Evolutionary conservation across 208 protist species (phyloP), one percentile per base, ranked within the genome.

Genomic region (Phytomonas francai): DNA sequence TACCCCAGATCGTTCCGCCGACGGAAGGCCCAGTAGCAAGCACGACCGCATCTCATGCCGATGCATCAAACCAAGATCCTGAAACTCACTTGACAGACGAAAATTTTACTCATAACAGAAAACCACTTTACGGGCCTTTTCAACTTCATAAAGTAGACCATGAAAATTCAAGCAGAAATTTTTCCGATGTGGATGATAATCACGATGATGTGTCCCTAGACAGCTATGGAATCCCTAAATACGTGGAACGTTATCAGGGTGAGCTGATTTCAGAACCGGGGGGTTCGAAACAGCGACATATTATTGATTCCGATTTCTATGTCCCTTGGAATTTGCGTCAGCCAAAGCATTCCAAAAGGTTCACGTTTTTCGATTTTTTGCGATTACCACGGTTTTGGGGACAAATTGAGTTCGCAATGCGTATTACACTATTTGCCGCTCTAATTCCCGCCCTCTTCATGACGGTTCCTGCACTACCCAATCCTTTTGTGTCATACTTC

Each of bases 271-370:
- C 39, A 3, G 14, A 49, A 6, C 9, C 9, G 39, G 4, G 9
- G 14, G 12, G 1, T 49, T 49, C 39, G 12, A 49, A 19, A 19
- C 9, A 6, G 14, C 39, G 14, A 19, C 14, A 6, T 1, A 6
- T 49, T 6, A 49, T 19, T 19, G 39, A 49, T 19, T 12, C 39
- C 6, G 39, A 49, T 12, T 49, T 49, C 12, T 49, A 49, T 64
- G 82, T 92, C 67, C 85, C 89, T 39, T 94, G 89, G 84, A 61
- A 88, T 45, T 65, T 90, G 45, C 84, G 84, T 25, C 76, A 80
- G 30, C 33, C 68, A 11, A 0, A 57, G 34, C 61, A 57, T 14
- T 67, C 68, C 27, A 45, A 65, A 11, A 69, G 68, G n/a, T 89
- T 69, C 74, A 77, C 61, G 30, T 86, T 85, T 69, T 91, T 93